Evolutionary conservation across 768 basidiomycete genomes (phyloP).

Genomic region (Tricholoma sp.): DNA sequence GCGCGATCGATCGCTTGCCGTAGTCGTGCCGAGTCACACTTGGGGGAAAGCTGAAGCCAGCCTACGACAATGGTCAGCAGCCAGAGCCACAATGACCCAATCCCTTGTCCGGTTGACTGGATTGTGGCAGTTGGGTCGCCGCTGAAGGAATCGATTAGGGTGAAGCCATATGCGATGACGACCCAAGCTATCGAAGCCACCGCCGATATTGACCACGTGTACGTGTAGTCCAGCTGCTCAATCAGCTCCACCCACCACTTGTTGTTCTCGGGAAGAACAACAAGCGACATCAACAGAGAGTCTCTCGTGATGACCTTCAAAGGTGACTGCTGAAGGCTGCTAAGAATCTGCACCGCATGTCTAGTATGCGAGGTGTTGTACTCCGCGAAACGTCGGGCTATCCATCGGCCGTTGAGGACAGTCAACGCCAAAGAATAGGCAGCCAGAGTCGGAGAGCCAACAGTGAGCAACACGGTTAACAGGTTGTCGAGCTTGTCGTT

Average conservation of each 20-base stretch:
- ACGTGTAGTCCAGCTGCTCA: slow-evolving; percentile 27
- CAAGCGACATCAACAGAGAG: slow-evolving; percentile 31
- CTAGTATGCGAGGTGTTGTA: slow-evolving; percentile 24
- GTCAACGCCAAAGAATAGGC: slow-evolving; percentile 40
- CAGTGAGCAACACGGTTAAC: slow-evolving; percentile 34
- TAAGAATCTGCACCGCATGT: slow-evolving; percentile 28
- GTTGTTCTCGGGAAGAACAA: slow-evolving; percentile 37
- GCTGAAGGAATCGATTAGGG: slow-evolving; percentile 29
- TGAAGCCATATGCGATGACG: slow-evolving; percentile 36
- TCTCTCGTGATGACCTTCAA: slow-evolving; percentile 23
- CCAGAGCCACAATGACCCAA: slow-evolving; percentile 42
- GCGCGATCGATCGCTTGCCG: slow-evolving; percentile 23
- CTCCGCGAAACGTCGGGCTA: slow-evolving; percentile 24
- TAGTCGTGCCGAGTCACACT: slow-evolving; percentile 32
- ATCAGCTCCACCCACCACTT: slow-evolving; percentile 34
- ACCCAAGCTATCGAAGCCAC: slow-evolving; percentile 39
- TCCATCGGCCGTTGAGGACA: slow-evolving; percentile 39
- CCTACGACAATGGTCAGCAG: slow-evolving; percentile 36
- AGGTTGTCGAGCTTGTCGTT: slow-evolving; percentile 35
- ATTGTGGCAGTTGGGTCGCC: slow-evolving; percentile 16
- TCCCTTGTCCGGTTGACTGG: slow-evolving; percentile 32
- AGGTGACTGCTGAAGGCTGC: slow-evolving; percentile 37
- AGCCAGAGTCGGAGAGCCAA: slow-evolving; percentile 41
- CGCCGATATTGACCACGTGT: slow-evolving; percentile 34
- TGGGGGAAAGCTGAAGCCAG: slow-evolving; percentile 40